A percentile compares a stretch with the other conserved stretches of the same genome.
phyloP scores from a whole-genome alignment of 768 basidiomycete species.

The Phallus indusiatus region DNA sequence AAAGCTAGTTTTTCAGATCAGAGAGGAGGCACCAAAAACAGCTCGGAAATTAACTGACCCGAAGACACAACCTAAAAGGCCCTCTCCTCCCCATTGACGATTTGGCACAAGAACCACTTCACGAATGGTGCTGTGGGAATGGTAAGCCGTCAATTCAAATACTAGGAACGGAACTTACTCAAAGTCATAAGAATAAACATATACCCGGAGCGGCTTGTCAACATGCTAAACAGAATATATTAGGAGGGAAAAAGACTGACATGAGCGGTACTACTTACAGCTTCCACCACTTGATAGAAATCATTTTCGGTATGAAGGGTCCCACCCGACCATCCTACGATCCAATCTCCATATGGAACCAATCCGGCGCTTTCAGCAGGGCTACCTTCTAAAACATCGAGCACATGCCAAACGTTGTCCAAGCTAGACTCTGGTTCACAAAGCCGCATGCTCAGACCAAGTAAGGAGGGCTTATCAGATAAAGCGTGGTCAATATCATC shows the following conservation, averaged over 20 bases:
- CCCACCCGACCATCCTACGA: constrained; percentile 91
- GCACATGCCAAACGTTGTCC: constrained; percentile 96
- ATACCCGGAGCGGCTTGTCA: constrained; percentile 87
- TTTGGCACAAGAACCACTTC: constrained; percentile 95
- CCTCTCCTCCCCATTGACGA: constrained; percentile 95
- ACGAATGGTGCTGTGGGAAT: constrained; percentile 58
- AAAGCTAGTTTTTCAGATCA: constrained; percentile 40
- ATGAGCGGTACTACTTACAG: constrained; percentile 38
- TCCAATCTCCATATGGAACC: constrained; percentile 79
- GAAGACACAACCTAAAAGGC: constrained; percentile 89
- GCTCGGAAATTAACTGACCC: constrained; percentile 46
- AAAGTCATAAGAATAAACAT: constrained; percentile 95
- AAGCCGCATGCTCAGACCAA: constrained; percentile 89
- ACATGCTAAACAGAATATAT: constrained; percentile 55
- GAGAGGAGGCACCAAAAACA: background rate
- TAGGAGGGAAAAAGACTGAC: background rate
- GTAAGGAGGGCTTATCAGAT: constrained; percentile 67
- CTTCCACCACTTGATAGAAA: constrained; percentile 93
- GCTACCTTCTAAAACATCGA: constrained; percentile 92
- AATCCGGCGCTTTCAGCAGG: constrained; percentile 95
- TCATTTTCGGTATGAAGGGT: constrained; percentile 85
- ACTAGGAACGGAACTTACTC: constrained; percentile 49
- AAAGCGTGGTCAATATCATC: constrained; percentile 28
- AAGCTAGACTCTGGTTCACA: constrained; percentile 84
- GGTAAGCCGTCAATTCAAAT: background rate